Evolutionary conservation across 371 early-diverging fungal genomes (phyloP), one percentile per base, ranked within the genome.

Genomic region (Mucor irregularis): DNA sequence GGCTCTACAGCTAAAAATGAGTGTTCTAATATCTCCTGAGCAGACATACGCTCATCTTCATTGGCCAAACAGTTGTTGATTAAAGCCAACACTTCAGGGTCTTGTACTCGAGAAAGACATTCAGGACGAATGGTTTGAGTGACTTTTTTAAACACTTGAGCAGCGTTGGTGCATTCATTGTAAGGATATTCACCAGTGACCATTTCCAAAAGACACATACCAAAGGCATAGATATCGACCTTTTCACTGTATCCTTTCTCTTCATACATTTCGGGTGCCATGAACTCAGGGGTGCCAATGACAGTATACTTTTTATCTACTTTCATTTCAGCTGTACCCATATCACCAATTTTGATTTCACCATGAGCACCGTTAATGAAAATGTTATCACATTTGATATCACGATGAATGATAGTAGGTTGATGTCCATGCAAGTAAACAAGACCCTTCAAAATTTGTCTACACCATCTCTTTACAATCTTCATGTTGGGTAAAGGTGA

Each of bases 191-290:
- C 91, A 47, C 90, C 89, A 7, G 94, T 94, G 21, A 83, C 90
- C 86, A 94, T 92, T 69, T 95, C 94, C 30, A 94, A 72, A 17
- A 94, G 74, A 63, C 89, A 88, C 93, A 96, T 91, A 57, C 96
- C 96, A 78, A 94, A 96, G 17, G 96, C 93, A 76, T 94, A 96
- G 25, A 95, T 88, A 59, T 93, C 94, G 14, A 92, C 92, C 61
- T 88, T 89, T 69, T 93, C 94, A 63, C 82, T 88, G 72, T 96
- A 95, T 1, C 85, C 84, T 48, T 84, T 81, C 61, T 93, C 95
- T 53, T 91, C 89, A 57, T 96, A 95, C 73, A 94, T 86, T 64
- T 95, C 95, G 6, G 95, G 95, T 16, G 91, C 93, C 91, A 93
- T 91, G 66, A 91, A 95, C 73, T 95, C 92, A 24, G 94, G 94